Evolutionary conservation across 2,329 filamentous ascomycete genomes (phyloP).

Genomic region (Dactylellina drechsleri): DNA sequence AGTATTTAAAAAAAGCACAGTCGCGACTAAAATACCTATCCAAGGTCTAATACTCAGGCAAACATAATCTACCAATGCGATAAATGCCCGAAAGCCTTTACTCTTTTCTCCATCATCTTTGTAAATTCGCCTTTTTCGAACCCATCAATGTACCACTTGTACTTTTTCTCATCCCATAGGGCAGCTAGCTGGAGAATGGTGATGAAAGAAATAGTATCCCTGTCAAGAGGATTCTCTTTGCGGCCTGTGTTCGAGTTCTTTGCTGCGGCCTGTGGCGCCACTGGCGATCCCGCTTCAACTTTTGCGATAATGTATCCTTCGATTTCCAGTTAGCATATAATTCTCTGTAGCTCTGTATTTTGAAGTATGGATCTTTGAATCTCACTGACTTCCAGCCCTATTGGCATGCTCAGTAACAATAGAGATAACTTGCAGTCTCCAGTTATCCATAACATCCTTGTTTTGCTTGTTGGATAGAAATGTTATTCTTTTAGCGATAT

Average conservation of each 20-base stretch:
- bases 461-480: neutral
- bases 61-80: neutral
- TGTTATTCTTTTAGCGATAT: neutral
- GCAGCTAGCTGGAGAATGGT: constrained; percentile 26
- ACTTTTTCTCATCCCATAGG: constrained; percentile 24
- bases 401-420: constrained; percentile 16
- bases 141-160: constrained; percentile 14
- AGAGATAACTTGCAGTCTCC: constrained; percentile 2
- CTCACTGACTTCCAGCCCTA: constrained; percentile 18
- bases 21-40: too few relatives aligned
- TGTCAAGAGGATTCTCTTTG: neutral
- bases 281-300: neutral
- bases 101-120: constrained; percentile 20
- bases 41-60: neutral
- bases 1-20: too few relatives aligned
- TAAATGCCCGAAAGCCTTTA: constrained; percentile 2
- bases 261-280: neutral
- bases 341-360: neutral
- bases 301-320: neutral
- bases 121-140: constrained; percentile 18
- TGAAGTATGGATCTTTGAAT: too few relatives aligned
- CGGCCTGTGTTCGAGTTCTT: too few relatives aligned
- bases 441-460: neutral
- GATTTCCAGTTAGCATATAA: neutral
- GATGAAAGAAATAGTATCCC: constrained; percentile 8